A percentile compares a stretch with the other conserved stretches of the same genome.
These are phyloP conservation scores for Tolypocladium sp. DNA, from an alignment of 2,329 filamentous ascomycete genomes.

Conservation along the genomic window DNA sequence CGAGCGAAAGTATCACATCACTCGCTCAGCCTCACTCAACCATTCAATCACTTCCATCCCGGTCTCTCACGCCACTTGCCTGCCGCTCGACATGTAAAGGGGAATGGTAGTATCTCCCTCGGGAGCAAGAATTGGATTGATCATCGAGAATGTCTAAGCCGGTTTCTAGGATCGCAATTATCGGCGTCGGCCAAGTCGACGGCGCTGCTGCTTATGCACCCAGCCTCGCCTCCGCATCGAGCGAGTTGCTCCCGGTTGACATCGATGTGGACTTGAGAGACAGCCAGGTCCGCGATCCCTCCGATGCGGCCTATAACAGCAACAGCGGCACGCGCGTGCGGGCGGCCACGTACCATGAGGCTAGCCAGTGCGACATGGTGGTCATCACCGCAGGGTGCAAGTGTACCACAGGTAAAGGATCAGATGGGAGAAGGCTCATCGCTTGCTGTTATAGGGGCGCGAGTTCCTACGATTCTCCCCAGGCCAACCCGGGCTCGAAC, in stretches of 20 bases:
- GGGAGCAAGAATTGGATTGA: no score
- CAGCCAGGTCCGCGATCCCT: slow-evolving; percentile 42
- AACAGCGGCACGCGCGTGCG: slow-evolving; percentile 31
- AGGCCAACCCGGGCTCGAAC: slow-evolving; percentile 11
- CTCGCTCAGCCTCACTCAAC: no score
- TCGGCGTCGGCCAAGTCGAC: slow-evolving; percentile 26
- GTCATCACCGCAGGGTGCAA: slow-evolving; percentile 46
- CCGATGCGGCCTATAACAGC: slow-evolving; percentile 37
- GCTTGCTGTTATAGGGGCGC: no score
- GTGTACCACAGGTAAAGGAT: slow-evolving; percentile 21
- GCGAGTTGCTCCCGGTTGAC: slow-evolving; percentile 45
- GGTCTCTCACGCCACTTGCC: no score
- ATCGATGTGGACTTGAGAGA: slow-evolving; percentile 33
- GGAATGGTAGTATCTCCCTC: no score
- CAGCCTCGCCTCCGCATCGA: slow-evolving; percentile 36
- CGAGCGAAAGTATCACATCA: no score
- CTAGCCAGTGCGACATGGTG: slow-evolving; percentile 43
- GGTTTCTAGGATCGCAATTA: no score
- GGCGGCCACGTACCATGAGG: slow-evolving; percentile 34
- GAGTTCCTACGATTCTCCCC: background rate
- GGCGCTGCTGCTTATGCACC: slow-evolving; percentile 41
- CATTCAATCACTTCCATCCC: no score
- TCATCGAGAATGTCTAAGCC: no score
- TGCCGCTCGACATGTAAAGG: no score
- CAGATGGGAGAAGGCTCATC: background rate